Evolutionary conservation across 495 filamentous ascomycete species (phyloP).

Genomic region (Penicillium tannophilum): DNA sequence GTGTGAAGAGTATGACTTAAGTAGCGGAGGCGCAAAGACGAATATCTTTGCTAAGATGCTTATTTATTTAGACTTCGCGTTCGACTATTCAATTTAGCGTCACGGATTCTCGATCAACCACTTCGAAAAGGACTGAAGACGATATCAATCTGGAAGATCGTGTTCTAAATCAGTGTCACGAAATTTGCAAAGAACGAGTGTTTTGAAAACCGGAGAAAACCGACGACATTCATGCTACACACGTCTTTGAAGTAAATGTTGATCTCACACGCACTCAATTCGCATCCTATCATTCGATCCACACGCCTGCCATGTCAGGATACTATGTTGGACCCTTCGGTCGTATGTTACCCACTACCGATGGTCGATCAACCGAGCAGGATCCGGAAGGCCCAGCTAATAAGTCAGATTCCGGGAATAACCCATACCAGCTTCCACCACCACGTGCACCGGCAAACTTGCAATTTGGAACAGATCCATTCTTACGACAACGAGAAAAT

Average conservation of each 20-base stretch:
- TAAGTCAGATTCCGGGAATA: constrained; percentile 38
- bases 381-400: constrained; percentile 38
- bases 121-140: not conserved
- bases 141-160: not conserved
- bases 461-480: constrained; percentile 48
- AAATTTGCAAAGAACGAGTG: not conserved
- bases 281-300: not conserved
- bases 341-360: constrained; percentile 47
- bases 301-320: constrained; percentile 38
- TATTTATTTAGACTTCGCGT: not conserved
- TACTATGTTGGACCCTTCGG: constrained; percentile 52
- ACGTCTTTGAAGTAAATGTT: not conserved
- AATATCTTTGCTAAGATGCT: not conserved
- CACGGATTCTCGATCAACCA: constrained; percentile 1
- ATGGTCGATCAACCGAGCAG: constrained; percentile 33
- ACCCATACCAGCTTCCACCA: constrained; percentile 54
- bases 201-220: not conserved
- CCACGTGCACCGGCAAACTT: constrained; percentile 44
- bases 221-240: not conserved
- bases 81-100: not conserved
- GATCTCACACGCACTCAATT: not conserved
- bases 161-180: not conserved
- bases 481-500: constrained; percentile 34
- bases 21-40: not conserved
- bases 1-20: not conserved